These are phyloP conservation scores for Stylonectria norvegica DNA, from an alignment of 2,329 filamentous ascomycete species.

Conservation along the genomic window DNA sequence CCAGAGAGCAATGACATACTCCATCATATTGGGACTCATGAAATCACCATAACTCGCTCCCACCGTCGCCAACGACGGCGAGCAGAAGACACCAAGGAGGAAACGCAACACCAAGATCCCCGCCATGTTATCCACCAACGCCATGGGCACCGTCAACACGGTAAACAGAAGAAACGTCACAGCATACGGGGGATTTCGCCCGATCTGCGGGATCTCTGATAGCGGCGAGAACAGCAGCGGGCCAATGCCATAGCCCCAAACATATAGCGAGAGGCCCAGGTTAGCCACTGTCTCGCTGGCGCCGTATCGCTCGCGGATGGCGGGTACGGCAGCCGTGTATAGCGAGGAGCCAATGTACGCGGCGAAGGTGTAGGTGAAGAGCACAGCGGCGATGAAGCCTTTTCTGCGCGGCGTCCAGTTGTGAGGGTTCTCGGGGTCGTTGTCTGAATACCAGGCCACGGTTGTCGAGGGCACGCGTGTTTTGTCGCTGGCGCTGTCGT, in stretches of 20 bases:
- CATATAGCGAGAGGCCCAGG: neutral
- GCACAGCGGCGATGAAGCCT: neutral
- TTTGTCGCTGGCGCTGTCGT: neutral
- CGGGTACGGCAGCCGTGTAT: neutral
- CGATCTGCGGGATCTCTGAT: slow-evolving; percentile 1
- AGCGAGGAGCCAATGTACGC: neutral
- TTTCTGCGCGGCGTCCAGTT: neutral
- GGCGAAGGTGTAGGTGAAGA: slow-evolving; percentile 1
- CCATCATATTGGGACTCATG: neutral
- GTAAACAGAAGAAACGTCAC: neutral
- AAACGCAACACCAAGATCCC: slow-evolving; percentile 1
- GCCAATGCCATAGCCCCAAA: slow-evolving; percentile 1
- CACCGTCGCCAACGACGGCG: neutral
- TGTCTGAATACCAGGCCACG: neutral
- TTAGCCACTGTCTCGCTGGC: neutral
- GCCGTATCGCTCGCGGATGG: neutral
- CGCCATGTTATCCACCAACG: neutral
- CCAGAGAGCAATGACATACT: slow-evolving; percentile 4
- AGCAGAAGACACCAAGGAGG: neutral
- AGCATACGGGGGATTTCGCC: slow-evolving; percentile 1
- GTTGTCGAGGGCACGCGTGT: neutral
- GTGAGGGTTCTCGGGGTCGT: neutral
- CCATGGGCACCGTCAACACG: neutral
- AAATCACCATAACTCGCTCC: neutral
- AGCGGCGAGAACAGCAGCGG: neutral